Base-by-base conservation (phyloP, 371 early-diverging fungal genomes). In the Syncephalastrum racemosum region DNA sequence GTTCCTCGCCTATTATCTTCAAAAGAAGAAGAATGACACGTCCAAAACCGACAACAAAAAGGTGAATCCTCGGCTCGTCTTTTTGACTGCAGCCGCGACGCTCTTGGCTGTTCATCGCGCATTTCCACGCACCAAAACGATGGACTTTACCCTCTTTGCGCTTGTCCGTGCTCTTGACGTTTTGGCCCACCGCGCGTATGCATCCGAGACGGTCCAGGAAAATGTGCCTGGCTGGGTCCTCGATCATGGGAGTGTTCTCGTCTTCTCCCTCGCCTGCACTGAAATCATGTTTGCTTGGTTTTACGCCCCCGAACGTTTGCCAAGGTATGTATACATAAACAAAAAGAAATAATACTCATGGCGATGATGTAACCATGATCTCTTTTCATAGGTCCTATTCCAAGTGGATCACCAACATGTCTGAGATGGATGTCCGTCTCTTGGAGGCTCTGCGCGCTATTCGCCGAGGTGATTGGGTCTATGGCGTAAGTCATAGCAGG, bases 241-340 rank as follows among this genome's bases (percentile, higher is more conserved):
- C n/a, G 66, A 77, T n/a, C 73, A 82, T 61, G 79, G 79, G 1
- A 83, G 80, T 25, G 70, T 84, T 3, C 59, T 65, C 16, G 79
- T 84, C 8, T 85, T 87, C 60, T 72, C 82, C 31, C 13, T 80
- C 24, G 73, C 79, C 6, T 80, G 80, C 49, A 77, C 84, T 18
- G 82, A 86, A 59, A 86, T 86, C 53, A 85, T 87, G 75, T 85
- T 71, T 50, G 75, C 83, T 6, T 87, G 85, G 85, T 62, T 87
- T 44, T 86, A 75, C 60, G 81, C 68, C 24, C 81, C 82, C 0
- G 31, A 65, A 19, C 63, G 81, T n/a, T 42, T 83, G 43, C 84
- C 84, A 57, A 80, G 73, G 82, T 83, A 72, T 67, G 63, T 53
- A n/a, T 40, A n/a, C 31, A 16, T 6, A 19, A 39, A 53, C 15